Conservation (phyloP, 2,329 filamentous ascomycete species). For the Xenoacremonium recifei region DNA sequence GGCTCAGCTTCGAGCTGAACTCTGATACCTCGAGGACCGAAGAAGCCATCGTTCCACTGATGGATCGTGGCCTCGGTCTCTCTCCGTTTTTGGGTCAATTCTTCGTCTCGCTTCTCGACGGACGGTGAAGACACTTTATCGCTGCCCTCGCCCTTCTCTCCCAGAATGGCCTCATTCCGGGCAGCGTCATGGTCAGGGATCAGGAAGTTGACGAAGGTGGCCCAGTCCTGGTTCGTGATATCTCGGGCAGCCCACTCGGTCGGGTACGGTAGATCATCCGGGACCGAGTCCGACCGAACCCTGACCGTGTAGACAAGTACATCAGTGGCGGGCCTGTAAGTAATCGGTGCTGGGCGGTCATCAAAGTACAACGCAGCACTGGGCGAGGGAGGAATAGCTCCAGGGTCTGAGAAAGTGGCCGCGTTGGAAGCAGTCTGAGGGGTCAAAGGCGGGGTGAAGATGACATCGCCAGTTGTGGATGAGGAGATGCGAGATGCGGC, state of each 20-base stretch:
- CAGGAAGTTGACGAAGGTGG: slow-evolving; percentile 57
- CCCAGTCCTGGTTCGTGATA: slow-evolving; percentile 54
- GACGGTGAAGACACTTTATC: slow-evolving; percentile 5
- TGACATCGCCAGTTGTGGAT: slow-evolving; percentile 41
- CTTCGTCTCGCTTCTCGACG: slow-evolving; percentile 3
- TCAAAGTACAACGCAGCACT: slow-evolving; percentile 43
- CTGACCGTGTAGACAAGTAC: slow-evolving; percentile 34
- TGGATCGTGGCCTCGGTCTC: slow-evolving; percentile 41
- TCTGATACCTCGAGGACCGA: slow-evolving; percentile 46
- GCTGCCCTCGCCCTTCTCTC: slow-evolving; percentile 40
- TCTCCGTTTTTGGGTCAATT: slow-evolving; percentile 23
- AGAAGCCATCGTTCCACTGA: slow-evolving; percentile 60
- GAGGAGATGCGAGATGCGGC: slow-evolving; percentile 37
- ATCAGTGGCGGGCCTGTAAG: slow-evolving; percentile 19
- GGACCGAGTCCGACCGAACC: slow-evolving; percentile 34
- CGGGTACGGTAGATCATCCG: slow-evolving; percentile 45
- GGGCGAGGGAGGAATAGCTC: slow-evolving; percentile 17
- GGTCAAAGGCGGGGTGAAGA: slow-evolving; percentile 53
- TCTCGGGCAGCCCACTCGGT: slow-evolving; percentile 39
- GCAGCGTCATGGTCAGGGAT: slow-evolving; percentile 46
- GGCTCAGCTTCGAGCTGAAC: slow-evolving; percentile 33
- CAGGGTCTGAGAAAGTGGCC: slow-evolving; percentile 16
- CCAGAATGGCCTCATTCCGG: slow-evolving; percentile 46
- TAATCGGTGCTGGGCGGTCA: slow-evolving; percentile 35
- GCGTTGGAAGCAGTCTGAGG: slow-evolving; percentile 33